Evolutionary conservation across 2,329 filamentous ascomycete genomes (phyloP).

Genomic region (Alternaria arbusti): DNA sequence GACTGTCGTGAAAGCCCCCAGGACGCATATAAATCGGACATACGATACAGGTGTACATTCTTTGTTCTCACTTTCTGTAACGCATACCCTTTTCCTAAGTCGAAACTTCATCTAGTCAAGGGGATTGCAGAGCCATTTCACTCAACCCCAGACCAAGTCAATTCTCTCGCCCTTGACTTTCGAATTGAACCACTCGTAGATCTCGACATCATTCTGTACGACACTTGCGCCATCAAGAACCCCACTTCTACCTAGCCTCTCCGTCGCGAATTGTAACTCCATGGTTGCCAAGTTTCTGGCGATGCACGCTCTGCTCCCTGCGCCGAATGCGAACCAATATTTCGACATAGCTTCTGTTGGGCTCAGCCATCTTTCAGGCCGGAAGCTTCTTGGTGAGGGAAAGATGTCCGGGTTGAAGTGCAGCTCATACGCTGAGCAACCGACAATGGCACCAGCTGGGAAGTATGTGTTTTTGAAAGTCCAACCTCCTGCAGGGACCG

Average conservation of each 20-base stretch:
- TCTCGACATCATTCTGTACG: constrained; percentile 53
- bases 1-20: background rate
- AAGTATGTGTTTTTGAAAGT: constrained; percentile 33
- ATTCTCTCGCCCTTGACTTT: constrained; percentile 59
- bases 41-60: background rate
- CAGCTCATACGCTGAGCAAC: constrained; percentile 37
- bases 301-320: constrained; percentile 41
- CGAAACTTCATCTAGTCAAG: background rate
- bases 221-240: constrained; percentile 54
- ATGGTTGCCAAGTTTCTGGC: constrained; percentile 39
- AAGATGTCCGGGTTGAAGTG: constrained; percentile 33
- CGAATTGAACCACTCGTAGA: constrained; percentile 64
- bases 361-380: constrained; percentile 44
- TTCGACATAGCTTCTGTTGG: constrained; percentile 40
- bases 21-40: background rate
- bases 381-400: constrained; percentile 22
- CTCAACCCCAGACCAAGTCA: constrained; percentile 38
- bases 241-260: constrained; percentile 52
- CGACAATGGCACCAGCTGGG: constrained; percentile 32
- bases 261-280: constrained; percentile 41
- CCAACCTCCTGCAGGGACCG: constrained; percentile 37
- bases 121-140: background rate
- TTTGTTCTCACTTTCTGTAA: background rate
- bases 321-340: constrained; percentile 40
- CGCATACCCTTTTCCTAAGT: background rate